Base-by-base conservation (phyloP, 345 rosid genomes). In the Eucalyptus shirleyi region DNA sequence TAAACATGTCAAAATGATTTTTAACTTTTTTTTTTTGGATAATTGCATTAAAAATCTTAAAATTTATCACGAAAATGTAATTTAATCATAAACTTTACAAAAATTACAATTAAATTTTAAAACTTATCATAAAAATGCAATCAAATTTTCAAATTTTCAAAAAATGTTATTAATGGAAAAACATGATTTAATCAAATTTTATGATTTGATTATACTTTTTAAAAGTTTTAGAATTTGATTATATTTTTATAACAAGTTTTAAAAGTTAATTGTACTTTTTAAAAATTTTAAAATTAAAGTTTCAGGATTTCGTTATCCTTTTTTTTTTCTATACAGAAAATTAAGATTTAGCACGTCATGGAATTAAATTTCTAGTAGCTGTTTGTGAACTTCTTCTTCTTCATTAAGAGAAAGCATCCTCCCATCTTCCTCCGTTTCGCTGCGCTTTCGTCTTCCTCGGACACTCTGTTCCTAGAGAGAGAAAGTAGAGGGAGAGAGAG, bases 111-210 rank as follows among this genome's bases (percentile, higher is more conserved):
- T 50, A 50, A 50, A 2, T 6, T n/a, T 0, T 50, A 1, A 17
- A 17, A 51, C 0, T 17, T 51, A 0, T 17, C 1, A 51, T 6
- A 0, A 17, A 51, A 51, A 0, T 50, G 3, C 0, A 50, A 50
- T 16, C 3, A 16, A 50, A 0, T 50, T 50, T 17, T 51, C 17
- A 51, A 51, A 3, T 0, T 51, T 51, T 17, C 8, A 17, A 51
- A 51, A 51, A 51, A 0, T 17, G 0, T 0, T 51, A 6, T 51
- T 0, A 17, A 6, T 51, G 8, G 0, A 51, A 51, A 1, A 6
- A 17, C 0, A 0, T 7, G 0, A 7, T 51, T 51, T 51, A 9
- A 51, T 51, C 23, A 51, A 51, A 51, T 51, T 51, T 51, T 51
- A 51, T 9, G 1, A 17, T 0, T 6, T 51, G 2, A 18, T 3